Percentiles rank a stretch among this genome's conserved stretches.
Evolutionary conservation across 345 rosid species (phyloP).

Genomic region (Brassica carinata): DNA sequence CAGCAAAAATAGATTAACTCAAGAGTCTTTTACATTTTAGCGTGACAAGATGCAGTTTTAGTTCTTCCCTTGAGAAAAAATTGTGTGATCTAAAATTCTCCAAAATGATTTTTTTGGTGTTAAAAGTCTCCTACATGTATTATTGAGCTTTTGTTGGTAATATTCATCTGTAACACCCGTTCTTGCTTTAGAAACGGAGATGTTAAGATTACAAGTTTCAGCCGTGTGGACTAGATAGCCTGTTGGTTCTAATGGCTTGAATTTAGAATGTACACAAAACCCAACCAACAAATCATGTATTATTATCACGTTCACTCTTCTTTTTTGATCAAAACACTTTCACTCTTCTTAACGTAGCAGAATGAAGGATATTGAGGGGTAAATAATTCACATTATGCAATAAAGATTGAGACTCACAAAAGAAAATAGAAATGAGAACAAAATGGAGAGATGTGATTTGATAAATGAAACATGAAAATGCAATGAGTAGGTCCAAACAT

Average conservation of each 20-base stretch:
- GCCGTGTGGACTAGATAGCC: neutral
- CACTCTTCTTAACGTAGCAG: neutral
- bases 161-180: neutral
- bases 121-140: neutral
- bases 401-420: neutral
- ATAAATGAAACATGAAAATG: neutral
- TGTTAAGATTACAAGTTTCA: neutral
- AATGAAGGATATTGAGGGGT: neutral
- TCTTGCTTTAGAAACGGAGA: neutral
- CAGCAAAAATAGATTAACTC: neutral
- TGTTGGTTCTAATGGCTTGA: neutral
- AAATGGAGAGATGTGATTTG: neutral
- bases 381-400: neutral
- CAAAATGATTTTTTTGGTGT: no score
- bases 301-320: neutral
- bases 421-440: neutral
- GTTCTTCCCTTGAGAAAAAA: no score
- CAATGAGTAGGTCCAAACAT: constrained; percentile 38
- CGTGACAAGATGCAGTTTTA: neutral
- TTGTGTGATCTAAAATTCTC: no score
- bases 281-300: neutral
- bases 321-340: neutral
- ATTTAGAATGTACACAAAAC: neutral
- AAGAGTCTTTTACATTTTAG: neutral
- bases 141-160: neutral